Percentiles rank a stretch among this genome's conserved stretches.
Evolutionary conservation across 75 land plant genomes (phyloP).

Genomic region (Chamaecyparis obtusa): DNA sequence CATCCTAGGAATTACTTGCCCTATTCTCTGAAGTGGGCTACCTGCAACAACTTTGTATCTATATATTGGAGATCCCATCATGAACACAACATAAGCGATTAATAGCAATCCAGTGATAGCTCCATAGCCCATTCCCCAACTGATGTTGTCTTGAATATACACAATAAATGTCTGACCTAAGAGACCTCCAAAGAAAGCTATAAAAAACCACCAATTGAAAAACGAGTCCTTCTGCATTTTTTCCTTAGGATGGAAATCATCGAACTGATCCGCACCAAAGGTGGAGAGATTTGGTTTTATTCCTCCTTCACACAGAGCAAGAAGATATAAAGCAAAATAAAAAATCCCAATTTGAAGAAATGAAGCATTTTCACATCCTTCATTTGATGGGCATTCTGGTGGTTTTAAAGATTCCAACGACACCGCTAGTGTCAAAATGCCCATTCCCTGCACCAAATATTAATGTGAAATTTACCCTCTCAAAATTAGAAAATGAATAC

Average conservation of each 20-base stretch:
- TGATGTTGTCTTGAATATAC: conserved; percentile 63
- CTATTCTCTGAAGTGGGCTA: conserved; percentile 68
- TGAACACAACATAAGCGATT: conserved; percentile 50
- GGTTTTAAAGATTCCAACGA: conserved; percentile 35
- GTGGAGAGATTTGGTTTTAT: conserved; percentile 76
- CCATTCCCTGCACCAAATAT: conserved; percentile 38
- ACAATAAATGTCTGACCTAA: conserved; percentile 58
- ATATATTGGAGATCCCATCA: conserved; percentile 70
- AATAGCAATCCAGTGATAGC: conserved; percentile 43
- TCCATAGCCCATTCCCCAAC: conserved; percentile 65
- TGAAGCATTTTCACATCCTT: conserved; percentile 33
- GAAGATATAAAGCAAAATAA: conserved; percentile 53
- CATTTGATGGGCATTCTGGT: not conserved
- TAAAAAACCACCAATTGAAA: conserved; percentile 83
- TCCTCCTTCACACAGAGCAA: conserved; percentile 74
- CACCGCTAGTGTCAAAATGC: conserved; percentile 29
- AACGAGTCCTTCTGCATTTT: conserved; percentile 58
- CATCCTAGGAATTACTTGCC: conserved; percentile 62
- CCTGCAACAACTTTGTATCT: conserved; percentile 59
- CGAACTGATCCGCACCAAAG: conserved; percentile 87
- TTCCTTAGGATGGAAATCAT: conserved; percentile 68
- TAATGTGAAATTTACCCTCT: no score
- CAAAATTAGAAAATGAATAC: not conserved
- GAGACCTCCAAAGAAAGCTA: conserved; percentile 53
- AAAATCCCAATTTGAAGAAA: conserved; percentile 45